Base-by-base conservation (phyloP, 2,329 filamentous ascomycete genomes). In the Juglanconis juglandina region DNA sequence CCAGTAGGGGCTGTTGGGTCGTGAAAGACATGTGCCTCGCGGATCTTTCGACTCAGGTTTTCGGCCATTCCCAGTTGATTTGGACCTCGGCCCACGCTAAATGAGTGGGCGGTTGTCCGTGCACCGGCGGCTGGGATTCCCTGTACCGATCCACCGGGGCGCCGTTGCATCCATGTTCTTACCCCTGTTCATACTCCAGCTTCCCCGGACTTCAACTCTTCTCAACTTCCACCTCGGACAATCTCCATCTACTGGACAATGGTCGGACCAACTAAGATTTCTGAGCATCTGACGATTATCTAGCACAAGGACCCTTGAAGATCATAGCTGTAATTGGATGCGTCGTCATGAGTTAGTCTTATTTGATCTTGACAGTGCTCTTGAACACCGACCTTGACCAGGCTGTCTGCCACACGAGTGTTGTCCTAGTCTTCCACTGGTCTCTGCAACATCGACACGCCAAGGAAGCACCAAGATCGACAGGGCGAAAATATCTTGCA, bases 121-220 rank as follows among this genome's bases (percentile, higher is more conserved):
- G 47, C n/a, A 33, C 10, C 39, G 39, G 44, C 44, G 44, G 34
- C 53, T 41, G n/a, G 53, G 44, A 48, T 32, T 24, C 52, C 52
- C 52, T 53, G 52, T 44, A 33, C 24, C 37, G 52, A 8, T 39
- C 42, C 53, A 47, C 39, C 14, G 17, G 11, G 8, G 34, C 9
- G 13, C 49, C 17, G 10, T 14, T 9, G 11, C 17, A 52, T 37
- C 32, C 50, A 9, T 17, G 34, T 5, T 24, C 24, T 4, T 46
- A 49, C 42, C 53, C 48, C 34, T 47, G 56, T 41, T 42, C 17
- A 24, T 30, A 37, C 35, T 34, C 53, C 49, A 37, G 37, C 49
- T 60, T 48, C 58, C 58, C 58, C 61, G 51, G 58, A 63, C 50
- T 59, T 50, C 34, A 49, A n/a, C 24, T 53, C 24, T 13, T 39